Evolutionary conservation across 257 asterid genomes (phyloP).

Genomic region (Parsonsia alboflavescens): DNA sequence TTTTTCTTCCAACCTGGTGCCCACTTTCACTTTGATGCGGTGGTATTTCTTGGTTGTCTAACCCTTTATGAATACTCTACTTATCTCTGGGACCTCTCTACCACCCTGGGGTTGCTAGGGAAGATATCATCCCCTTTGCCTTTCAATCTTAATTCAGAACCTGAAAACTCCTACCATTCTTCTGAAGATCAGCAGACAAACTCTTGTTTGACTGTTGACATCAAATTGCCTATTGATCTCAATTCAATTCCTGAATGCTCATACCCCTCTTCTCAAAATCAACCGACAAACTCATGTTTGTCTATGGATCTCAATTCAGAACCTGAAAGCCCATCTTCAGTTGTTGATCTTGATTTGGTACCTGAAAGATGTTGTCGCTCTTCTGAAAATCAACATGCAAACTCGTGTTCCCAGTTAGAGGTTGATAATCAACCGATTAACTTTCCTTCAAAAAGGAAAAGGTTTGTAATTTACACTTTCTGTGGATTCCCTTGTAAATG

Average conservation of each 20-base stretch:
- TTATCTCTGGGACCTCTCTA: neutral
- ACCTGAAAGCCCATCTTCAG: neutral
- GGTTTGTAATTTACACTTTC: constrained; percentile 1
- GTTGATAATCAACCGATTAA: neutral
- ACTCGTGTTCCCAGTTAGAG: neutral
- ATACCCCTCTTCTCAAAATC: neutral
- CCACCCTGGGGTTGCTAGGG: neutral
- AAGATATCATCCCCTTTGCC: too few relatives aligned
- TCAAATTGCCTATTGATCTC: neutral
- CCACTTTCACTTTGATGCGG: neutral
- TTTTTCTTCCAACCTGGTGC: neutral
- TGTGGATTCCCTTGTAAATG: too few relatives aligned
- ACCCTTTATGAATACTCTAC: neutral
- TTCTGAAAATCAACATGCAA: neutral
- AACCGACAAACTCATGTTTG: constrained; percentile 4
- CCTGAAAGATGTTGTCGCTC: neutral
- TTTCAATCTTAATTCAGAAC: neutral
- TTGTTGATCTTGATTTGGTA: neutral
- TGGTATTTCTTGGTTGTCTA: neutral
- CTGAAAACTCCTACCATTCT: neutral
- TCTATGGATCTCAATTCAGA: neutral
- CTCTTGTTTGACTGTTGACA: neutral
- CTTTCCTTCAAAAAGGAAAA: constrained; percentile 4
- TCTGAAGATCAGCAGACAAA: neutral
- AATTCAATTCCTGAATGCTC: neutral